Percentiles rank a stretch among this genome's conserved stretches.
Conservation (phyloP, 2,329 filamentous ascomycete species). For the Ascochyta koolunga region DNA sequence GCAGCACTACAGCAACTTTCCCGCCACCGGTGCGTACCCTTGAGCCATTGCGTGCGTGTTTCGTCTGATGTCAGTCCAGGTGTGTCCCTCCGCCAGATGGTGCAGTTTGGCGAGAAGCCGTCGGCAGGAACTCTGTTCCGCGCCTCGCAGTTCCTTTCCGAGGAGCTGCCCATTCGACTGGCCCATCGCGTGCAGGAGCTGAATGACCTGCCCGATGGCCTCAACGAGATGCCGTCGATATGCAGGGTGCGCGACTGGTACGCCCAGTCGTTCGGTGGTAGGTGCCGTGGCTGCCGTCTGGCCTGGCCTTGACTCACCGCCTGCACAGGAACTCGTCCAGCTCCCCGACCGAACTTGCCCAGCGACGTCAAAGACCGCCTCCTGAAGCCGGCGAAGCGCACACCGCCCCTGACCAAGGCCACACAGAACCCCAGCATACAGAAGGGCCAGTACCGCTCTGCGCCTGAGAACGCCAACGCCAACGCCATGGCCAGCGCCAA, state of each 20-base stretch:
- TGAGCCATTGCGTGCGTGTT: conserved; percentile 59
- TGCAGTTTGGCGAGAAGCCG: conserved; percentile 94
- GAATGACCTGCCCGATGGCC: conserved; percentile 86
- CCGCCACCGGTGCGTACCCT: conserved; percentile 90
- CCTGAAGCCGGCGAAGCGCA: conserved; percentile 67
- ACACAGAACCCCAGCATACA: conserved; percentile 90
- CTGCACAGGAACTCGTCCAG: conserved; percentile 82
- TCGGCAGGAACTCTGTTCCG: conserved; percentile 92
- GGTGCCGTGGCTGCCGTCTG: conserved; percentile 31
- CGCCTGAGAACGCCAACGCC: conserved; percentile 55
- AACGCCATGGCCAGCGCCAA: conserved; percentile 56
- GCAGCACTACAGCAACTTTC: conserved; percentile 89
- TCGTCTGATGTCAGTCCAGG: conserved; percentile 34
- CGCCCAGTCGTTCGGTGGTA: conserved; percentile 98
- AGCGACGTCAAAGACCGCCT: conserved; percentile 79
- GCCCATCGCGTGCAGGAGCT: conserved; percentile 97
- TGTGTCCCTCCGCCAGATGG: conserved; percentile 92
- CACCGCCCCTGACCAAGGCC: conserved; percentile 74
- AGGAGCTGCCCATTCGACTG: conserved; percentile 95
- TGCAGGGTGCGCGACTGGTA: conserved; percentile 97
- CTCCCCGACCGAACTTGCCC: conserved; percentile 78
- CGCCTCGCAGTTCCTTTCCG: conserved; percentile 96
- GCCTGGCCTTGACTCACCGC: conserved; percentile 37
- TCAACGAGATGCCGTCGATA: conserved; percentile 98
- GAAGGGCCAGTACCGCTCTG: conserved; percentile 77